These are phyloP conservation scores for Martiniozyma asiatica DNA, from an alignment of 1,139 yeast genomes.

Conservation along the genomic window DNA sequence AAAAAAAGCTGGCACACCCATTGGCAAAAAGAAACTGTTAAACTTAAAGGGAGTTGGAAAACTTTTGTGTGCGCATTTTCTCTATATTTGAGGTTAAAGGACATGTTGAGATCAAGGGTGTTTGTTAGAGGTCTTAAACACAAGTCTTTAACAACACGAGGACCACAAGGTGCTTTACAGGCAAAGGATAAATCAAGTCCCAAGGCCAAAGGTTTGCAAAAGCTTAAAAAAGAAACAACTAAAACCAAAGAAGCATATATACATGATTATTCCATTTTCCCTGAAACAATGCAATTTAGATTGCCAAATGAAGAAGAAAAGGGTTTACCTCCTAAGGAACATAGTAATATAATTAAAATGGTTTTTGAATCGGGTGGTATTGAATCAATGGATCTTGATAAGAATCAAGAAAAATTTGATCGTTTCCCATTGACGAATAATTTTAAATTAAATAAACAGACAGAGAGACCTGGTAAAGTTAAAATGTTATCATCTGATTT, in stretches of 20 bases:
- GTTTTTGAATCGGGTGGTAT: slow-evolving; percentile 22
- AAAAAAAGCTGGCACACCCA: slow-evolving; percentile 94
- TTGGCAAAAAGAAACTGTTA: no score
- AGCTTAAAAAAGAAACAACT: slow-evolving; percentile 8
- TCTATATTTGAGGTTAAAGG: no score
- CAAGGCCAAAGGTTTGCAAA: slow-evolving; percentile 9
- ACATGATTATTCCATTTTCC: slow-evolving; percentile 28
- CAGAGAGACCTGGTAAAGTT: slow-evolving; percentile 43
- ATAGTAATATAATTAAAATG: slow-evolving; percentile 16
- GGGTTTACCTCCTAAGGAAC: slow-evolving; percentile 11
- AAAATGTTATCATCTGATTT: slow-evolving; percentile 69
- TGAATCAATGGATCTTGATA: slow-evolving; percentile 19
- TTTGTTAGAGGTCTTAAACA: slow-evolving; percentile 6
- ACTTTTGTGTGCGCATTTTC: no score
- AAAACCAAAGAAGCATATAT: slow-evolving; percentile 12
- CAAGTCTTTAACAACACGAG: slow-evolving; percentile 7
- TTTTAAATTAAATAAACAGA: slow-evolving; percentile 31
- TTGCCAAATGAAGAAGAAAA: slow-evolving; percentile 20
- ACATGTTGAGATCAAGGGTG: slow-evolving; percentile 2
- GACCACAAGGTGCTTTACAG: slow-evolving; percentile 3
- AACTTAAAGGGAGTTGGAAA: no score
- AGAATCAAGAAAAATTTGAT: slow-evolving; percentile 23
- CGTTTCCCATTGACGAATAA: slow-evolving; percentile 36
- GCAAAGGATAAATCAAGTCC: slow-evolving; percentile 1
- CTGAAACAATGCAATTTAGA: slow-evolving; percentile 24